These are phyloP conservation scores for Penicillium olsonii DNA, from an alignment of 2,329 filamentous ascomycete genomes.

Conservation along the genomic window DNA sequence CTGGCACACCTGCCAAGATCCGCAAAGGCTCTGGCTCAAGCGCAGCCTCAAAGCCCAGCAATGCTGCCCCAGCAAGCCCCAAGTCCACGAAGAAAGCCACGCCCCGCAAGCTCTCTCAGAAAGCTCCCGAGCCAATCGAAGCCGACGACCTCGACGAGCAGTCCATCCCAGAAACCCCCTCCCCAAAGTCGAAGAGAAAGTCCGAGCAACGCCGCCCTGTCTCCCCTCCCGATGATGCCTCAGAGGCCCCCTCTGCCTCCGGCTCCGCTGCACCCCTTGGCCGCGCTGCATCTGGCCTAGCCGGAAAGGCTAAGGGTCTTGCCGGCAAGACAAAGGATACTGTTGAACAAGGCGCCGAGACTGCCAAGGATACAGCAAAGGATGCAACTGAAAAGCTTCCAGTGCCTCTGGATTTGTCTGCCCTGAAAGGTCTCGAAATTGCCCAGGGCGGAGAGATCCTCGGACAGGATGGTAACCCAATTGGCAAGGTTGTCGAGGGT, in stretches of 20 bases:
- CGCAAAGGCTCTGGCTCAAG: constrained; percentile 27
- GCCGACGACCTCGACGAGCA: constrained; percentile 19
- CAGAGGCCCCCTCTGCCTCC: constrained; percentile 24
- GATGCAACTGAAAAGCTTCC: constrained; percentile 1
- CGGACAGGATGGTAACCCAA: constrained; percentile 34
- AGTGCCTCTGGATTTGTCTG: constrained; percentile 36
- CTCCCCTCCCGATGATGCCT: constrained; percentile 26
- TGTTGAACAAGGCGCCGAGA: constrained; percentile 9
- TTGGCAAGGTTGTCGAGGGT: constrained; percentile 45
- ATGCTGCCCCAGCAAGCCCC: constrained; percentile 5
- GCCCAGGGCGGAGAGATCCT: constrained; percentile 40
- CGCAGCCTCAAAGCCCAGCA: constrained; percentile 19
- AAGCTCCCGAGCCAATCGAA: constrained; percentile 21
- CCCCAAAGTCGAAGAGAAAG: constrained; percentile 26
- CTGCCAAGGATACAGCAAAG: constrained; percentile 1
- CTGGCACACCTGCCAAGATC: constrained; percentile 21
- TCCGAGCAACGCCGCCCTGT: constrained; percentile 27
- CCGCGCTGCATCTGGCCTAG: constrained; percentile 13
- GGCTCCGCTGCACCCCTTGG: constrained; percentile 27
- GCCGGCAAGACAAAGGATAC: constrained; percentile 22
- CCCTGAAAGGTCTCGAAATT: constrained; percentile 43
- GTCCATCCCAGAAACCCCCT: constrained; percentile 24
- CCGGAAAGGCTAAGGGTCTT: constrained; percentile 20
- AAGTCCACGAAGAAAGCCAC: constrained; percentile 25
- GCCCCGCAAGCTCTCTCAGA: constrained; percentile 26